A percentile compares a stretch with the other conserved stretches of the same genome.
Evolutionary conservation across 345 rosid genomes (phyloP).

Genomic region (sweet orange (Citrus sinensis)): DVS_A1.0 CM039163.1:44888001-44888500

Average conservation of each 20-base stretch:
- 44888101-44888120: neutral
- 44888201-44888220: neutral
- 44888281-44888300: neutral
- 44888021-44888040: neutral
- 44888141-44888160: neutral
- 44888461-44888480: neutral
- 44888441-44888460: neutral
- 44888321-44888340: neutral
- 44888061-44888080: neutral
- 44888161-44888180: neutral
- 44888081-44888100: neutral
- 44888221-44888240: neutral
- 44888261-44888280: neutral
- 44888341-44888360: neutral
- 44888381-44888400: neutral
- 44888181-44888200: neutral
- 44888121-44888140: neutral
- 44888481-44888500: conserved; percentile 29
- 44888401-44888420: neutral
- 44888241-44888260: neutral
- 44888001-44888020: neutral
- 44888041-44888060: neutral
- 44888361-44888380: neutral
- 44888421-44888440: neutral
- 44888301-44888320: neutral